Evolutionary conservation across 2,329 filamentous ascomycete species (phyloP).

Genomic region (Tolypocladium album): DNA sequence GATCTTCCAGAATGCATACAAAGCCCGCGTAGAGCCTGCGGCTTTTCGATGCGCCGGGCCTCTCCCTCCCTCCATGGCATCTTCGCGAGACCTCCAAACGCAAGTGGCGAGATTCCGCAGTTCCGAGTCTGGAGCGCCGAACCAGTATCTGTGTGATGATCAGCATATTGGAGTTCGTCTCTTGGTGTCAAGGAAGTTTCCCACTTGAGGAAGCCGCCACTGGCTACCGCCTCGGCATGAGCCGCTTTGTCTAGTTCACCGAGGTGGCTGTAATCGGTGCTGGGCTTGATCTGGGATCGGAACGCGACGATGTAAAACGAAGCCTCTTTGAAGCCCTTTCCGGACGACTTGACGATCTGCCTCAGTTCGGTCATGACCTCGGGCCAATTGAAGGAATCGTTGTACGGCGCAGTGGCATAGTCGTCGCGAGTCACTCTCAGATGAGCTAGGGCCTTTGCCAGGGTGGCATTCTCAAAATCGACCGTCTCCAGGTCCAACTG

Average conservation of each 20-base stretch:
- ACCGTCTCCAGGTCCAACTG: constrained; percentile 62
- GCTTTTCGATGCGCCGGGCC: constrained; percentile 54
- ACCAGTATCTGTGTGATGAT: constrained; percentile 61
- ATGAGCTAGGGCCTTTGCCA: constrained; percentile 59
- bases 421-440: constrained; percentile 53
- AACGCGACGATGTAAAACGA: constrained; percentile 81
- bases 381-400: constrained; percentile 66
- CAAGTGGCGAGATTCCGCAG: constrained; percentile 76
- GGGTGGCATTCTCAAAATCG: constrained; percentile 52
- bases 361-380: constrained; percentile 49
- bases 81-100: constrained; percentile 50
- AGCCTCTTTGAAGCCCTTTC: constrained; percentile 45
- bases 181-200: constrained; percentile 10
- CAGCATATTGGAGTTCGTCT: constrained; percentile 6
- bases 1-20: constrained; percentile 58
- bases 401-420: constrained; percentile 69
- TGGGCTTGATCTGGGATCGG: constrained; percentile 58
- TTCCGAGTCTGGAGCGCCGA: constrained; percentile 59
- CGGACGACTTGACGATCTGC: constrained; percentile 32
- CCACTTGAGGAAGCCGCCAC: constrained; percentile 73
- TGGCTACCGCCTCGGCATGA: constrained; percentile 68
- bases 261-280: constrained; percentile 57
- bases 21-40: constrained; percentile 52
- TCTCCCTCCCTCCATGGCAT: constrained; percentile 47
- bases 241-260: constrained; percentile 66